phyloP scores from a whole-genome alignment of 1,284 basidiomycete species.

The Taiwanofungus camphoratus region DNA sequence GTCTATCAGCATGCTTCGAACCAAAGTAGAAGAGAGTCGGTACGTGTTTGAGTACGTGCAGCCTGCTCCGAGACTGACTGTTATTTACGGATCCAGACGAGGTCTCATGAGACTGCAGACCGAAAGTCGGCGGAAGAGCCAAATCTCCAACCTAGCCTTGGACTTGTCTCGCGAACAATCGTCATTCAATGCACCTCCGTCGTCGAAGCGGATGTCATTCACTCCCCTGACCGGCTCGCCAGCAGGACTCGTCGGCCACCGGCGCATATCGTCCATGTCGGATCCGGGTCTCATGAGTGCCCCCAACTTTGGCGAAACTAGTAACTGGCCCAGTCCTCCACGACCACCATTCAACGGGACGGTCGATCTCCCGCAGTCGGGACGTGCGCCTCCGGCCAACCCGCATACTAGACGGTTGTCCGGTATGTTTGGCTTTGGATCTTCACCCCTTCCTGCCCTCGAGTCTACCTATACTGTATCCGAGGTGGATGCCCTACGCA shows the following conservation, averaged over 20 bases:
- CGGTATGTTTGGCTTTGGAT: constrained; percentile 44
- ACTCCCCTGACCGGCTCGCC: constrained; percentile 56
- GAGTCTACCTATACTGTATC: constrained; percentile 17
- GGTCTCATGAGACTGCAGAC: constrained; percentile 89
- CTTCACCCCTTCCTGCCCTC: constrained; percentile 34
- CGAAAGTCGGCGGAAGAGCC: constrained; percentile 66
- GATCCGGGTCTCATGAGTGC: constrained; percentile 36
- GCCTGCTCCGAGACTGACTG: neutral
- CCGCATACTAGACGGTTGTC: constrained; percentile 44
- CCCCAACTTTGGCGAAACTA: constrained; percentile 11
- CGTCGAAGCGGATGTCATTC: constrained; percentile 68
- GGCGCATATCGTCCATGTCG: constrained; percentile 64
- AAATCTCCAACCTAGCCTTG: constrained; percentile 39
- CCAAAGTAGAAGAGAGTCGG: constrained; percentile 91
- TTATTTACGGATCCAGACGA: constrained; percentile 40
- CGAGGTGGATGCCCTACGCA: constrained; percentile 51
- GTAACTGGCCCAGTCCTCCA: constrained; percentile 19
- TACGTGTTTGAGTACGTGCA: constrained; percentile 27
- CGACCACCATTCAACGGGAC: no score
- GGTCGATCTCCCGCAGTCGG: constrained; percentile 21
- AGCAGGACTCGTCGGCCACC: constrained; percentile 45
- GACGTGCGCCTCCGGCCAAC: constrained; percentile 17
- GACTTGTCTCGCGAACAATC: constrained; percentile 48
- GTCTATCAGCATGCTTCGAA: constrained; percentile 71
- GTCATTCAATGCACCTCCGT: constrained; percentile 35